Conservation (phyloP, 2,329 filamentous ascomycete species). For the Colletotrichum endophyticum region DNA sequence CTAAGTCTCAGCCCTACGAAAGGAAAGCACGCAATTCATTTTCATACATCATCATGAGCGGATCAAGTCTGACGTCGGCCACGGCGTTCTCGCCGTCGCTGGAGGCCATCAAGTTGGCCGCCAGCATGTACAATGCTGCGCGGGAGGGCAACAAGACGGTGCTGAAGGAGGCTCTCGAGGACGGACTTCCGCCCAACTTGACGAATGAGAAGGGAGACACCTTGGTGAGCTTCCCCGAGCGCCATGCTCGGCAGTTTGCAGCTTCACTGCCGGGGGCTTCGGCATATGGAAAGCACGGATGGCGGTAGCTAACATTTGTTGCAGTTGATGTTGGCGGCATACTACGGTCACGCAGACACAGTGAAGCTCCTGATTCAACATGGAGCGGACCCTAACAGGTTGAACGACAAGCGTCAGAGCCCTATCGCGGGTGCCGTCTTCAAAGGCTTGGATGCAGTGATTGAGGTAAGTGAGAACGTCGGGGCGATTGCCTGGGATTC, state of each 20-base stretch:
- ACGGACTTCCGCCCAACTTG: conserved; percentile 71
- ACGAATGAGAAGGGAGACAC: conserved; percentile 77
- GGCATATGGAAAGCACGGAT: background rate
- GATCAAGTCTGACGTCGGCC: conserved; percentile 4
- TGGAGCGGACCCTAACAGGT: conserved; percentile 69
- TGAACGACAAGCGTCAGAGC: conserved; percentile 73
- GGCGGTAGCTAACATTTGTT: background rate
- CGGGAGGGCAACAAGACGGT: conserved; percentile 61
- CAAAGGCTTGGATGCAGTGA: conserved; percentile 70
- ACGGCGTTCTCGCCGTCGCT: conserved; percentile 50
- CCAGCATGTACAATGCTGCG: conserved; percentile 71
- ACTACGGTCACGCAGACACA: conserved; percentile 68
- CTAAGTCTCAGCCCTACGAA: background rate
- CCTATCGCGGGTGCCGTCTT: conserved; percentile 75
- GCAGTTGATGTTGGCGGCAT: conserved; percentile 74
- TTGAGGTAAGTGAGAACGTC: conserved; percentile 49
- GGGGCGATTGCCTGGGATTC: conserved; percentile 43
- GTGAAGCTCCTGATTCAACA: conserved; percentile 64
- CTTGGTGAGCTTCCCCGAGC: conserved; percentile 47
- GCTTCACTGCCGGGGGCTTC: background rate
- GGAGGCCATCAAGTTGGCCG: conserved; percentile 69
- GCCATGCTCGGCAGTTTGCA: background rate
- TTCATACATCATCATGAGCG: conserved; percentile 2
- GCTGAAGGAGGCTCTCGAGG: conserved; percentile 66
- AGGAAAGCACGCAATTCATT: background rate